Evolutionary conservation across 176 grass and related monocot species (phyloP).

Genomic region (Rhynchospora tenuis): DNA sequence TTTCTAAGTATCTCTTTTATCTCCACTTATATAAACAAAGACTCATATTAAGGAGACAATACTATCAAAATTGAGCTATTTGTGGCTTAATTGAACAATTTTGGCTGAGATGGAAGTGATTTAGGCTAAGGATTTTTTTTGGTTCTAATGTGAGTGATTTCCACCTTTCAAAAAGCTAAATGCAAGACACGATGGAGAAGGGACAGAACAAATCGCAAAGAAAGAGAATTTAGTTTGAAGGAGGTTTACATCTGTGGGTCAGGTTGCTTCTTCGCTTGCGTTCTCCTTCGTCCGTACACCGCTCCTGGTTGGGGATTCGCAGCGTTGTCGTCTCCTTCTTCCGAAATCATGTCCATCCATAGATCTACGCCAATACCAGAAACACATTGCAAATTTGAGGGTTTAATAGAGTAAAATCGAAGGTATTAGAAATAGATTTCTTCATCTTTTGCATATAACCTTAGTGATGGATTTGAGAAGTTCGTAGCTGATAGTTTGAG

Average conservation of each 20-base stretch:
- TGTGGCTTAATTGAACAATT: not conserved
- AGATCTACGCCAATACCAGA: constrained; percentile 29
- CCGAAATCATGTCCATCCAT: constrained; percentile 57
- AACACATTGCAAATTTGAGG: not conserved
- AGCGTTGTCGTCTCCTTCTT: constrained; percentile 12
- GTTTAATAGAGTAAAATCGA: not conserved
- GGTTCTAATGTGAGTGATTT: not conserved
- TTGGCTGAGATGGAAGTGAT: not conserved
- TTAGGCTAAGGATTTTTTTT: not conserved
- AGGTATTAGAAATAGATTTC: not conserved
- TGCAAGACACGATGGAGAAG: not conserved
- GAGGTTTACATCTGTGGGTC: constrained; percentile 33
- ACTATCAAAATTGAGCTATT: not conserved
- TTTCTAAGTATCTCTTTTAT: too few species aligned
- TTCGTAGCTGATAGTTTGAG: not conserved
- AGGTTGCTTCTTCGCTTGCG: constrained; percentile 19
- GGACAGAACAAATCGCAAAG: constrained; percentile 3
- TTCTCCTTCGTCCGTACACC: constrained; percentile 55
- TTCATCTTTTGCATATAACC: too few species aligned
- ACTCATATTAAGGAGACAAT: too few species aligned
- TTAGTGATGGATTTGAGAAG: too few species aligned
- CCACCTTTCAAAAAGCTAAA: not conserved
- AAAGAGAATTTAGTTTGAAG: not conserved
- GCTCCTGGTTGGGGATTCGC: constrained; percentile 27
- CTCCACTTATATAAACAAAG: too few species aligned